A percentile compares a stretch with the other conserved stretches of the same genome.
These are phyloP conservation scores for Aspergillus sp. DNA, from an alignment of 2,329 filamentous ascomycete genomes.

Conservation along the genomic window DNA sequence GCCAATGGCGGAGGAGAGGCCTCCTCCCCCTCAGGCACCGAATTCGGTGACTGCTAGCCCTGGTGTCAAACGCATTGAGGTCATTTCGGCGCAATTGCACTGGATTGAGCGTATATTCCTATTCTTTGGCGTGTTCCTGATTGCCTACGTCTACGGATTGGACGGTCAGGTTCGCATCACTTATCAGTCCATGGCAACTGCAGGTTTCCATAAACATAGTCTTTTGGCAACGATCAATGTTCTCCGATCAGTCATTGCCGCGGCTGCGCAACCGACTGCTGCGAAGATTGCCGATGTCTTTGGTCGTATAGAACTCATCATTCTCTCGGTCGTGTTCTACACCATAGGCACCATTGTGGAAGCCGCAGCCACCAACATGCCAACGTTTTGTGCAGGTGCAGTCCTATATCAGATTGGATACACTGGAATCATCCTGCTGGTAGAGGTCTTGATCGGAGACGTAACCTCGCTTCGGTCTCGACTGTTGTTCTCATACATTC, in stretches of 20 bases:
- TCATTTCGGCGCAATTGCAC: slow-evolving; percentile 54
- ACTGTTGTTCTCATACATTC: slow-evolving; percentile 65
- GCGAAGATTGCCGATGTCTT: slow-evolving; percentile 65
- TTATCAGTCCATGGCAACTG: slow-evolving; percentile 57
- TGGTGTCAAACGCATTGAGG: slow-evolving; percentile 61
- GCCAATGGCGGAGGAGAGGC: not conserved
- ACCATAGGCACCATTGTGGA: slow-evolving; percentile 58
- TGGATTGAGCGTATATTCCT: slow-evolving; percentile 54
- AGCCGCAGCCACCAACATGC: slow-evolving; percentile 49
- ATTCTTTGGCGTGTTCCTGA: slow-evolving; percentile 61
- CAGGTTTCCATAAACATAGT: slow-evolving; percentile 53
- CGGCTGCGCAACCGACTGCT: slow-evolving; percentile 58
- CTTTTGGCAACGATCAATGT: slow-evolving; percentile 60
- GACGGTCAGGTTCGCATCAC: slow-evolving; percentile 55
- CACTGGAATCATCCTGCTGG: slow-evolving; percentile 59
- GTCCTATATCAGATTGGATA: slow-evolving; percentile 65
- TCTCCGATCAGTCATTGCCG: slow-evolving; percentile 58
- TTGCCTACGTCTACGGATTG: slow-evolving; percentile 64
- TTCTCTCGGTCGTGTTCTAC: slow-evolving; percentile 58
- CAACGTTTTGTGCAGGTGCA: slow-evolving; percentile 57
- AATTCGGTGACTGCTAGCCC: slow-evolving; percentile 30
- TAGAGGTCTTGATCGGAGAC: slow-evolving; percentile 65
- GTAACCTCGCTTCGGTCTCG: slow-evolving; percentile 62
- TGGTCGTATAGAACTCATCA: slow-evolving; percentile 59
- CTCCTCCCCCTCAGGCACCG: not conserved